A percentile compares a stretch with the other conserved stretches of the same genome.
phyloP scores from a whole-genome alignment of 805 yeast species.

The Komagataella mondaviorum region DNA sequence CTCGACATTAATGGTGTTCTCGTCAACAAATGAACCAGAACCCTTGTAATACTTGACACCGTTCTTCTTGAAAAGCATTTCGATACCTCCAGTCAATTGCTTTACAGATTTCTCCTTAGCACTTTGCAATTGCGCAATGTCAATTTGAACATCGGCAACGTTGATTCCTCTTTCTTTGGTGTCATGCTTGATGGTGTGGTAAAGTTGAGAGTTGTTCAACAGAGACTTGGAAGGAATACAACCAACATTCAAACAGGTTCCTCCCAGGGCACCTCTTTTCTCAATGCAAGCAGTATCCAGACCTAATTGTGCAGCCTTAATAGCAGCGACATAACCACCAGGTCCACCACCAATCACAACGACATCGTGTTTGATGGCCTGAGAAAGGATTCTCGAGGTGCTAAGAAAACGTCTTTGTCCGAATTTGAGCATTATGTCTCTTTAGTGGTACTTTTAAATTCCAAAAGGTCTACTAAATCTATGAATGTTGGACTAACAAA shows the following conservation, averaged over 20 bases:
- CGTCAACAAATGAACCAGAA: conserved; percentile 75
- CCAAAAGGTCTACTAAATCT: background rate
- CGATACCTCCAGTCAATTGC: conserved; percentile 88
- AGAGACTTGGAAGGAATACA: conserved; percentile 97
- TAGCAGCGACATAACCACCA: conserved; percentile 98
- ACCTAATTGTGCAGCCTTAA: conserved; percentile 96
- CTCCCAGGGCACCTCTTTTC: conserved; percentile 93
- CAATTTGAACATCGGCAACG: conserved; percentile 55
- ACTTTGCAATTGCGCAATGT: conserved; percentile 70
- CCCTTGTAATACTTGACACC: conserved; percentile 93
- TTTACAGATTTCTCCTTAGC: conserved; percentile 87
- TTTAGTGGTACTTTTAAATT: background rate
- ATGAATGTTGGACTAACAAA: background rate
- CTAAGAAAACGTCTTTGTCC: conserved; percentile 1
- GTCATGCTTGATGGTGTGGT: conserved; percentile 80
- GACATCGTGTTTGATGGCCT: conserved; percentile 56
- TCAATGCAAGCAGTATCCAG: conserved; percentile 92
- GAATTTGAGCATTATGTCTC: background rate
- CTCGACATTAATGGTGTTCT: conserved; percentile 61
- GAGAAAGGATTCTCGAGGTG: background rate
- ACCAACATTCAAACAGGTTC: conserved; percentile 97
- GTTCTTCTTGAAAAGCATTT: conserved; percentile 89
- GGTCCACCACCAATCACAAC: conserved; percentile 99
- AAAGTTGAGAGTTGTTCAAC: conserved; percentile 86
- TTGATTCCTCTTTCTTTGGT: conserved; percentile 84